Evolutionary conservation across 2,329 filamentous ascomycete genomes (phyloP).

Genomic region (Didymella keratinophila): DNA sequence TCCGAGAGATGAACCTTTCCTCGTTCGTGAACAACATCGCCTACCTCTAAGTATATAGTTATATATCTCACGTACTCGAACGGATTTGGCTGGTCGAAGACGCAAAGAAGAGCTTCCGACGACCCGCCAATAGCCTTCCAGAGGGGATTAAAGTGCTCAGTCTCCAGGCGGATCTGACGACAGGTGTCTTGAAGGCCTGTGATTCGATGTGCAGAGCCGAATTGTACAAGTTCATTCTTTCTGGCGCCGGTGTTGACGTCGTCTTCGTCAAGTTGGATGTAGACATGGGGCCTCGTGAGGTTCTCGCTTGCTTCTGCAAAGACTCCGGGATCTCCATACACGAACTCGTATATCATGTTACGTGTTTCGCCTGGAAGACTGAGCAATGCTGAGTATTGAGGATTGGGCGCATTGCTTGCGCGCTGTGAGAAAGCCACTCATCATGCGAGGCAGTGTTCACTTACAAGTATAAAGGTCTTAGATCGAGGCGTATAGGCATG

Average conservation of each 20-base stretch:
- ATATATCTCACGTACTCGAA: neutral
- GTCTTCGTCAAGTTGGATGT: neutral
- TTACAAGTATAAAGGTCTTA: neutral
- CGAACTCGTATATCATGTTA: neutral
- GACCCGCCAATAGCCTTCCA: neutral
- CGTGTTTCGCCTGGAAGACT: neutral
- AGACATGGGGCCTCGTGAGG: neutral
- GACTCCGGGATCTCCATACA: neutral
- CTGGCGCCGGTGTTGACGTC: neutral
- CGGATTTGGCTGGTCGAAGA: neutral
- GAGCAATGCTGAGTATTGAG: neutral
- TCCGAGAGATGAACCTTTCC: neutral
- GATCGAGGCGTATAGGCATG: neutral
- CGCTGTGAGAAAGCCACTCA: neutral
- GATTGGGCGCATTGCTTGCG: neutral
- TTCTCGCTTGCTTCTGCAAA: neutral
- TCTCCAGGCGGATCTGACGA: neutral
- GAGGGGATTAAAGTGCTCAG: neutral
- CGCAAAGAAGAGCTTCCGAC: neutral
- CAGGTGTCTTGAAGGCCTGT: constrained; percentile 1
- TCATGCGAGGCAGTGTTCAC: neutral
- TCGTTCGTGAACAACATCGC: neutral
- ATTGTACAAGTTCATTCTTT: constrained; percentile 18
- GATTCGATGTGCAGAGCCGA: neutral
- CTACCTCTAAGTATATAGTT: neutral